phyloP scores from a whole-genome alignment of 2,329 filamentous ascomycete genomes.

The Epichloe brachyelytri region DNA sequence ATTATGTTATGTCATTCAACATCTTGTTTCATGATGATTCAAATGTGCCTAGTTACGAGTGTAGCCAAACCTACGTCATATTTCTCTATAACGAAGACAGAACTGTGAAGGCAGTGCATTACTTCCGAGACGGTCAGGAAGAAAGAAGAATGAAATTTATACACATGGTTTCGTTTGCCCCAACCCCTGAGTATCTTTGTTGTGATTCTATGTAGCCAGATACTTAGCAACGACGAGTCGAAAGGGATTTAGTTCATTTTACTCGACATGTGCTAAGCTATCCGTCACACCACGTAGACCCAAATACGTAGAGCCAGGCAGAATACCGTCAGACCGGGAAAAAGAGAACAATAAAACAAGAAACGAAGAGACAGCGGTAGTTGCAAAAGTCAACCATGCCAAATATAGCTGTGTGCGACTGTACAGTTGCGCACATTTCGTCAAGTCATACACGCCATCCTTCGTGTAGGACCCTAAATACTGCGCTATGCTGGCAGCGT shows the following conservation, averaged over 20 bases:
- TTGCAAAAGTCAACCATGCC: conserved; percentile 5
- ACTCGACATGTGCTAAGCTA: conserved; percentile 1
- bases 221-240: not conserved
- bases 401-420: conserved; percentile 7
- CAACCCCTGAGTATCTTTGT: not conserved
- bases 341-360: conserved; percentile 1
- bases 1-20: no score
- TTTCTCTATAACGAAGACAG: no score
- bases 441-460: conserved; percentile 12
- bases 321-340: not conserved
- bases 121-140: no score
- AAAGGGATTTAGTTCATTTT: not conserved
- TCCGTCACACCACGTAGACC: conserved; percentile 1
- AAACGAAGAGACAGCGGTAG: conserved; percentile 3
- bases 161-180: not conserved
- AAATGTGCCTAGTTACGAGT: no score
- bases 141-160: not conserved
- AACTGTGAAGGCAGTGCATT: no score
- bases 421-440: conserved; percentile 4
- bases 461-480: not conserved
- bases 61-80: no score
- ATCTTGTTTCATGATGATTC: no score
- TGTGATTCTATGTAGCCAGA: not conserved
- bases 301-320: not conserved
- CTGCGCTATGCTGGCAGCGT: not conserved